phyloP scores from a whole-genome alignment of 2,329 filamentous ascomycete genomes.

The Phyllosticta ampelicida region DNA sequence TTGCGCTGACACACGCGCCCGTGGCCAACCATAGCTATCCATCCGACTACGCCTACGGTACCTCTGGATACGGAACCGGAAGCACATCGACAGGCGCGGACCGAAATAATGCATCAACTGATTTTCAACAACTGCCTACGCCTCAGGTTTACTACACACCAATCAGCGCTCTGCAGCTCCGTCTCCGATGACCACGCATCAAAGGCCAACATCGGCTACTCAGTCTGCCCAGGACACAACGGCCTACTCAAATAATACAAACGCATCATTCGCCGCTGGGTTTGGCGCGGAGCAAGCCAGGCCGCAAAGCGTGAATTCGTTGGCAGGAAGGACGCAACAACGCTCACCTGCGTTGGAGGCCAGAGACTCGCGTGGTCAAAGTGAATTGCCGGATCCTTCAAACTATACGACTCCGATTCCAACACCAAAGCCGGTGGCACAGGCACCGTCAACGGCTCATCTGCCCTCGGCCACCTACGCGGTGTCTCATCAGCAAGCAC shows the following conservation, averaged over 20 bases:
- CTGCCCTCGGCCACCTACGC: not conserved
- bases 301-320: slow-evolving; percentile 5
- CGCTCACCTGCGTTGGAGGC: not conserved
- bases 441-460: not conserved
- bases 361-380: not conserved
- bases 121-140: slow-evolving; percentile 8
- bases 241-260: not conserved
- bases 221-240: not conserved
- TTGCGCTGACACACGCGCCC: not conserved
- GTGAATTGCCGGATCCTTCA: not conserved
- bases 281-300: slow-evolving; percentile 1
- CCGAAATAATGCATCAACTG: slow-evolving; percentile 1
- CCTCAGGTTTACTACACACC: slow-evolving; percentile 1
- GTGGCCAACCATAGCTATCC: not conserved
- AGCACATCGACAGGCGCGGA: not conserved
- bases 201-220: not conserved
- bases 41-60: slow-evolving; percentile 6
- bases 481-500: not conserved
- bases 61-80: slow-evolving; percentile 2
- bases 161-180: not conserved
- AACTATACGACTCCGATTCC: not conserved
- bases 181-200: not conserved
- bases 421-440: not conserved
- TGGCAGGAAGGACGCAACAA: not conserved
- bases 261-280: not conserved